A percentile compares a stretch with the other conserved stretches of the same genome.
Evolutionary conservation across 495 filamentous ascomycete species (phyloP).

Genomic region (Letharia lupina): DNA sequence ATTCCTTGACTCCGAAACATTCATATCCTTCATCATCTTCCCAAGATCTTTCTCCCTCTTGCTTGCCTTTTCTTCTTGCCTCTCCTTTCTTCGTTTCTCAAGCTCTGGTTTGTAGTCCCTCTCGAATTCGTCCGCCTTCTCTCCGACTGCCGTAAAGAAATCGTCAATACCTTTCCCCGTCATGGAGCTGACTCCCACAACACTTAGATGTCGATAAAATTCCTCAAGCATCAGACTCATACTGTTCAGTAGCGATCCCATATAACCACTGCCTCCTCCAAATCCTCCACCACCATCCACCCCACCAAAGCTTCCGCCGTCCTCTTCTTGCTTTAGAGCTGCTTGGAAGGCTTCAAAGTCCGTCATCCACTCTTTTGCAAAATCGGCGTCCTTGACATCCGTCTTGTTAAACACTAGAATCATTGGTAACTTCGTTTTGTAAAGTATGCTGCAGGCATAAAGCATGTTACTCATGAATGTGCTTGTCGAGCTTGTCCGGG

Average conservation of each 20-base stretch:
- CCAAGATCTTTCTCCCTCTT: slow-evolving; percentile 71
- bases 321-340: slow-evolving; percentile 72
- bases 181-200: slow-evolving; percentile 90
- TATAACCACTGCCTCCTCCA: slow-evolving; percentile 80
- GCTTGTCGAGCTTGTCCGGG: slow-evolving; percentile 78
- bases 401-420: slow-evolving; percentile 98
- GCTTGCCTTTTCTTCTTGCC: slow-evolving; percentile 62
- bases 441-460: slow-evolving; percentile 94
- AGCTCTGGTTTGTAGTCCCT: slow-evolving; percentile 88
- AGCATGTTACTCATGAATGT: slow-evolving; percentile 99
- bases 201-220: slow-evolving; percentile 86
- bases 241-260: slow-evolving; percentile 91
- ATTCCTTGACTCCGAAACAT: slow-evolving; percentile 48
- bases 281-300: slow-evolving; percentile 55
- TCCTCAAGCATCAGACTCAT: slow-evolving; percentile 98
- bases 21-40: slow-evolving; percentile 92
- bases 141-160: slow-evolving; percentile 81
- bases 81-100: slow-evolving; percentile 64
- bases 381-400: slow-evolving; percentile 80
- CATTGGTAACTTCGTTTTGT: slow-evolving; percentile 98
- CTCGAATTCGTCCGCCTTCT: slow-evolving; percentile 84
- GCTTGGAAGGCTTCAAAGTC: slow-evolving; percentile 94
- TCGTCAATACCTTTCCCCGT: slow-evolving; percentile 84
- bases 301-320: slow-evolving; percentile 65
- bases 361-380: slow-evolving; percentile 99